A percentile compares a stretch with the other conserved stretches of the same genome.
phyloP scores from a whole-genome alignment of 805 yeast genomes.

The Barnettozyma sucrosica region DNA sequence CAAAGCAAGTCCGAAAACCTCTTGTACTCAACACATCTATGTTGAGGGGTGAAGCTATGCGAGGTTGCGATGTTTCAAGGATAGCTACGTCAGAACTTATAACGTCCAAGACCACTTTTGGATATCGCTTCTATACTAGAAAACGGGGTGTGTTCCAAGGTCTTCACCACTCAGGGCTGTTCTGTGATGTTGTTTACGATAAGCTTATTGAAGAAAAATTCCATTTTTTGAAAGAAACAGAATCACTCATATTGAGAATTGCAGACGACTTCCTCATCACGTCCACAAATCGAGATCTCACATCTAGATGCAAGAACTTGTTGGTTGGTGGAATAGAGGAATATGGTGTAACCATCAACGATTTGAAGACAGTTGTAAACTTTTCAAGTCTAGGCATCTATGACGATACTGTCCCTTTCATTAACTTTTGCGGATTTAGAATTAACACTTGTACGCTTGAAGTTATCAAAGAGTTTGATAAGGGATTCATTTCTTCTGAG shows the following conservation, averaged over 20 bases:
- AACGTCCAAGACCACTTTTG: slow-evolving; percentile 40
- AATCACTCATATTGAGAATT: slow-evolving; percentile 47
- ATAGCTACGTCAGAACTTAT: slow-evolving; percentile 48
- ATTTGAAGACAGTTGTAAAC: slow-evolving; percentile 36
- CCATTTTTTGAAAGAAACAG: slow-evolving; percentile 19
- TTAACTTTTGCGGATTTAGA: slow-evolving; percentile 39
- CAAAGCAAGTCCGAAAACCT: neutral
- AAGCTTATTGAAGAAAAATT: slow-evolving; percentile 38
- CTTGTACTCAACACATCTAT: neutral
- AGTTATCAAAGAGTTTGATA: slow-evolving; percentile 30
- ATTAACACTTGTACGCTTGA: slow-evolving; percentile 31
- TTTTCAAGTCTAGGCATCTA: slow-evolving; percentile 15
- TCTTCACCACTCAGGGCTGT: slow-evolving; percentile 61
- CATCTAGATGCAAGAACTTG: slow-evolving; percentile 26
- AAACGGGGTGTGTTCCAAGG: slow-evolving; percentile 82
- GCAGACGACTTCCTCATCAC: slow-evolving; percentile 86
- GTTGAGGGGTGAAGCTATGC: slow-evolving; percentile 25
- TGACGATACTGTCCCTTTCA: neutral
- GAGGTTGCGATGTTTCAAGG: slow-evolving; percentile 38
- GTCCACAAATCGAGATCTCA: slow-evolving; percentile 35
- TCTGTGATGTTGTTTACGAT: slow-evolving; percentile 73
- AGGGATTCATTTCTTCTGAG: slow-evolving; percentile 13
- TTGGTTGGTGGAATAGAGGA: slow-evolving; percentile 35
- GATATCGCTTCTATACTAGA: slow-evolving; percentile 37
- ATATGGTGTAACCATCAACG: slow-evolving; percentile 23